phyloP scores from a whole-genome alignment of 495 filamentous ascomycete genomes.

The Achaetomiella virescens region DNA sequence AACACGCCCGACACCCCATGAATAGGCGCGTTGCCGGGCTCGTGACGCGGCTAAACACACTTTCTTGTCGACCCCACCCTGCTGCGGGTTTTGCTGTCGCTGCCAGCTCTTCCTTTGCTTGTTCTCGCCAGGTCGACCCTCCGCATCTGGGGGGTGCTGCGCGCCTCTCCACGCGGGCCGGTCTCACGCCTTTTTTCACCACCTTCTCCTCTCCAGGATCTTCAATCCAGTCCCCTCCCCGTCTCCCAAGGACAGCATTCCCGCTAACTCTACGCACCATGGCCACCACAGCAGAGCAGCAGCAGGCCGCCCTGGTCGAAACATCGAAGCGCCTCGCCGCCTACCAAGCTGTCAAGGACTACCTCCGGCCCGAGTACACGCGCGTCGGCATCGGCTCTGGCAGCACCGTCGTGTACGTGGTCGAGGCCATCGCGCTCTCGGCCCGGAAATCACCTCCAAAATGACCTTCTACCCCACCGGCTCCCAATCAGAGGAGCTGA shows the following conservation, averaged over 20 bases:
- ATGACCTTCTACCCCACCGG: conserved; percentile 89
- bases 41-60: not conserved
- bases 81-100: not conserved
- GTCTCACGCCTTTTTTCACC: not conserved
- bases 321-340: conserved; percentile 79
- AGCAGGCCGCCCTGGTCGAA: conserved; percentile 52
- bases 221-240: not conserved
- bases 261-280: conserved; percentile 16
- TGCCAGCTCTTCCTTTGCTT: not conserved
- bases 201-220: not conserved
- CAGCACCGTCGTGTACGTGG: conserved; percentile 90
- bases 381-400: conserved; percentile 92
- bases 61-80: conserved; percentile 6
- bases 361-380: conserved; percentile 65
- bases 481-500: conserved; percentile 79
- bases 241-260: not conserved
- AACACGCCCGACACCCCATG: not conserved
- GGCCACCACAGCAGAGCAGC: conserved; percentile 16
- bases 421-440: conserved; percentile 80
- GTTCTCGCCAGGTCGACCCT: not conserved
- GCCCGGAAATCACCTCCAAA: conserved; percentile 48
- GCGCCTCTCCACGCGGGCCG: not conserved
- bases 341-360: conserved; percentile 71
- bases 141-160: not conserved
- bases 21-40: conserved; percentile 5